A percentile compares a stretch with the other conserved stretches of the same genome.
phyloP scores from a whole-genome alignment of 2,329 filamentous ascomycete genomes.

The Hirsutella thompsonii region DNA sequence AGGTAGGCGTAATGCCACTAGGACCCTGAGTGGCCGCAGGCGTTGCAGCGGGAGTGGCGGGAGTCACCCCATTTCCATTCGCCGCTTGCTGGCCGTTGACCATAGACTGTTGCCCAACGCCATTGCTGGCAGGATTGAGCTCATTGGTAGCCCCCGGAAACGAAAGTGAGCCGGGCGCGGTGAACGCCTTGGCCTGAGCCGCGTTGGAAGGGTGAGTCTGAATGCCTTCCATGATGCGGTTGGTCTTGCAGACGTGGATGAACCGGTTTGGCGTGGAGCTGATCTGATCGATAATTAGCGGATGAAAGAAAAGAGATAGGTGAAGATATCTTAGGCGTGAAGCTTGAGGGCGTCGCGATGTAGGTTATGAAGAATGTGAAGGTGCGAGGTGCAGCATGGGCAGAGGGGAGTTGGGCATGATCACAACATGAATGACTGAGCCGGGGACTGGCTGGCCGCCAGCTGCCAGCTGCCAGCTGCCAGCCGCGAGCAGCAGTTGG shows the following conservation, averaged over 20 bases:
- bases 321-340: too few species aligned
- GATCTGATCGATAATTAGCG: slow-evolving; percentile 14
- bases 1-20: slow-evolving; percentile 80
- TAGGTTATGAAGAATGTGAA: too few species aligned
- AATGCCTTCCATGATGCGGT: slow-evolving; percentile 62
- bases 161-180: slow-evolving; percentile 80
- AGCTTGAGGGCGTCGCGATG: too few species aligned
- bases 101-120: slow-evolving; percentile 27
- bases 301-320: background rate
- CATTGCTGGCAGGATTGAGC: slow-evolving; percentile 64
- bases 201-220: slow-evolving; percentile 87
- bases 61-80: slow-evolving; percentile 69
- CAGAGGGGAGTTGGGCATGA: too few species aligned
- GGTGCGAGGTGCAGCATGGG: too few species aligned
- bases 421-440: too few species aligned
- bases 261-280: slow-evolving; percentile 13
- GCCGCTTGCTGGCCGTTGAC: slow-evolving; percentile 41
- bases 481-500: background rate
- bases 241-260: background rate
- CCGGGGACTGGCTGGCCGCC: too few species aligned
- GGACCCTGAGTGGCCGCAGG: slow-evolving; percentile 71
- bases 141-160: slow-evolving; percentile 79
- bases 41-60: slow-evolving; percentile 82
- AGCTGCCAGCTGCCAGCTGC: too few species aligned
- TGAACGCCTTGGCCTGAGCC: slow-evolving; percentile 90